Base-by-base conservation (phyloP, 1,284 basidiomycete genomes). In the Ganoderma sinense region DNA sequence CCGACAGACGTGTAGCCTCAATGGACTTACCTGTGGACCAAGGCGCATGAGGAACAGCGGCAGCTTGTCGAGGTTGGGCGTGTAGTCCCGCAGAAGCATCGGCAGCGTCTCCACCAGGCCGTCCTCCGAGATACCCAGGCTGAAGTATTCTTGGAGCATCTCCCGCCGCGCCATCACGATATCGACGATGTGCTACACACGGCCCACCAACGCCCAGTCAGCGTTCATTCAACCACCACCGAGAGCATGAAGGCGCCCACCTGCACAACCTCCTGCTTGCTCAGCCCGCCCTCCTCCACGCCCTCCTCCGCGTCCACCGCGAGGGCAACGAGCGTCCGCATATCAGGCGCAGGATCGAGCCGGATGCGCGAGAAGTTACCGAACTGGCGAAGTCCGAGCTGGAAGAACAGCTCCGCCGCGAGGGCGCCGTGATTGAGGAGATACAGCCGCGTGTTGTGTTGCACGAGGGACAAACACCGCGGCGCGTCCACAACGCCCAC, bases 91-190 rank as follows among this genome's bases (percentile, higher is more conserved):
- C 43, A 99, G 84, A 2, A 99, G 82, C 56, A 96, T 84, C 0
- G 98, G 98, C 6, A 99, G 78, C 64, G 87, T 90, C 71, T 92
- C 87, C 5, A 99, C 82, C 14, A 84, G 80, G 0, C 94, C 95
- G 0, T 87, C 81, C 0, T 85, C 82, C 3, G 87, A 86, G 67
- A 98, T 91, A 48, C 83, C 80, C 26, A 99, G 80, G 0, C 91
- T 93, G 78, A 99, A 99, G 82, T 99, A 99, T 76, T 99, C 97
- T 11, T 90, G 84, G 0, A 99, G 83, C 97, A 99, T 98, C 14
- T 93, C 93, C 4, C 92, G 87, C 18, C 89, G 88, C 0, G 81
- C 75, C 68, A 89, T 82, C 8, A 95, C 78, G 13, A 87, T 87
- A 23, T 85, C 81, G 11, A 85, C 79, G 59, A 95, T 94, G 64